Percentiles rank a stretch among this genome's conserved stretches.
Evolutionary conservation across 2,329 filamentous ascomycete genomes (phyloP).

Genomic region (Ophiocordyceps unilateralis): DNA sequence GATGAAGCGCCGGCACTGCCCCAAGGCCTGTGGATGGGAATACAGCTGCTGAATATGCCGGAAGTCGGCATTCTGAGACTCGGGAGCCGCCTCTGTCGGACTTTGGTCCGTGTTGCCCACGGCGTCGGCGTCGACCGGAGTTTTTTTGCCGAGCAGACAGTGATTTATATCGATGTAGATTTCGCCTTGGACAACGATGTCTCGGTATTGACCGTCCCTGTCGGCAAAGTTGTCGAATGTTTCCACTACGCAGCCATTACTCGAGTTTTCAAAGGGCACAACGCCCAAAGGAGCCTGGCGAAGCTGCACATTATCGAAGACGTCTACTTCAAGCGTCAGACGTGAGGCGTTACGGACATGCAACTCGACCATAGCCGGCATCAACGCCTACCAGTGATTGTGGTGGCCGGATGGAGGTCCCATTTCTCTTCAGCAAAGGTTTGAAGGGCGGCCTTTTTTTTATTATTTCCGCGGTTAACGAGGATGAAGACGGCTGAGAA

Average conservation of each 20-base stretch:
- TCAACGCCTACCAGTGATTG: slow-evolving; percentile 27
- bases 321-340: slow-evolving; percentile 31
- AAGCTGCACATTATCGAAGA: slow-evolving; percentile 63
- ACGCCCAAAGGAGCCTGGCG: slow-evolving; percentile 53
- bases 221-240: slow-evolving; percentile 83
- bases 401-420: slow-evolving; percentile 30
- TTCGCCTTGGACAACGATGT: slow-evolving; percentile 66
- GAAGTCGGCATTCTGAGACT: slow-evolving; percentile 30
- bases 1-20: slow-evolving; percentile 71
- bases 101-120: slow-evolving; percentile 17
- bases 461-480: slow-evolving; percentile 2
- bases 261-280: slow-evolving; percentile 90
- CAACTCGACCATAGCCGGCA: not conserved
- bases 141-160: slow-evolving; percentile 51
- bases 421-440: slow-evolving; percentile 30
- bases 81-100: slow-evolving; percentile 26
- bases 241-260: slow-evolving; percentile 80
- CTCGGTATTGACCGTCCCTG: slow-evolving; percentile 41
- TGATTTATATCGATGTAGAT: slow-evolving; percentile 79
- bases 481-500: not conserved
- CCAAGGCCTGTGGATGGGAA: slow-evolving; percentile 90
- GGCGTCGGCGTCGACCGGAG: slow-evolving; percentile 4
- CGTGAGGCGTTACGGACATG: not conserved
- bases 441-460: slow-evolving; percentile 24
- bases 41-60: slow-evolving; percentile 59